Evolutionary conservation across 768 basidiomycete genomes (phyloP).

Genomic region (Lentinula sp.): DNA sequence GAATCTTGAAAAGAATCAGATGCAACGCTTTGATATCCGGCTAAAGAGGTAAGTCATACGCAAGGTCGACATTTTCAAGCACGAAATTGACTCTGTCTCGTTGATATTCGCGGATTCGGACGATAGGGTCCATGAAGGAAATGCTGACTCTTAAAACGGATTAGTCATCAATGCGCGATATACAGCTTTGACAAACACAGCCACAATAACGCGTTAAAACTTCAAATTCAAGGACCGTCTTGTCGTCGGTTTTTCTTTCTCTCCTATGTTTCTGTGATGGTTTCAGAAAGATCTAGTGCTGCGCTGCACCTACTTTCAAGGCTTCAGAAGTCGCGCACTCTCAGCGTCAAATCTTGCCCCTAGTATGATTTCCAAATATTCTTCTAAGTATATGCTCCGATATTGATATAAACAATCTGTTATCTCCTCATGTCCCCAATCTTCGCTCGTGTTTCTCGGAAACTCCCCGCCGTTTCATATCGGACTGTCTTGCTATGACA

Average conservation of each 20-base stretch:
- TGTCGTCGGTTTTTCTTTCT: neutral
- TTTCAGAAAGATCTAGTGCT: too few species aligned
- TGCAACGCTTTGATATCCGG: conserved; percentile 8
- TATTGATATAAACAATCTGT: neutral
- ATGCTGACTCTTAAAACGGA: neutral
- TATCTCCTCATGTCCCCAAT: neutral
- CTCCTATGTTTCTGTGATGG: too few species aligned
- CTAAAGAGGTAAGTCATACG: conserved; percentile 44
- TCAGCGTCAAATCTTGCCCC: too few species aligned
- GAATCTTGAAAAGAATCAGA: conserved; percentile 45
- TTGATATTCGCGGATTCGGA: conserved; percentile 80
- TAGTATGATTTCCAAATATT: too few species aligned
- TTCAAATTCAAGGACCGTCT: neutral
- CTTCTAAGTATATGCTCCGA: neutral
- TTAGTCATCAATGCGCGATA: neutral
- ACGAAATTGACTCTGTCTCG: conserved; percentile 88
- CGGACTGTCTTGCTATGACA: neutral
- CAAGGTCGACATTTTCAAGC: conserved; percentile 92
- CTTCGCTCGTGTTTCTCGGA: neutral
- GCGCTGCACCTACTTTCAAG: too few species aligned
- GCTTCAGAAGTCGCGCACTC: too few species aligned
- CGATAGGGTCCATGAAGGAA: conserved; percentile 47
- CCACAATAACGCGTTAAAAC: neutral
- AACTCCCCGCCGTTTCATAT: neutral
- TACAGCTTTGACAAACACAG: conserved; percentile 2